phyloP scores from a whole-genome alignment of 2,329 filamentous ascomycete genomes.

The Verruconis gallopava region DNA sequence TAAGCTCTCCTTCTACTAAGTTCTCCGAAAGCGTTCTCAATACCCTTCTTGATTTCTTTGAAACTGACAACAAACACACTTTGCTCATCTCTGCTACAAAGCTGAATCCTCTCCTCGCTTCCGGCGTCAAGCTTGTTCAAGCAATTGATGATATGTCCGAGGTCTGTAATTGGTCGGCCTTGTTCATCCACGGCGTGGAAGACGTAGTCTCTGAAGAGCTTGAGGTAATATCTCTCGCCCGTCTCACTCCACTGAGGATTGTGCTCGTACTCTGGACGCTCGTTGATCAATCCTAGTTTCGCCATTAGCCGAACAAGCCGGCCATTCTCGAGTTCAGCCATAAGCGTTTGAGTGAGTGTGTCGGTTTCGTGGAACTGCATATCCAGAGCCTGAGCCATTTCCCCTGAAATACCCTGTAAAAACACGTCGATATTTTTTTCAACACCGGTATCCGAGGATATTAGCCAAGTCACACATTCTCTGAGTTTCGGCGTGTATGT shows the following conservation, averaged over 20 bases:
- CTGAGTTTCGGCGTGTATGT: conserved; percentile 68
- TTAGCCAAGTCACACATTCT: conserved; percentile 68
- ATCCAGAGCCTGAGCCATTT: conserved; percentile 64
- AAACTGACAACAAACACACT: conserved; percentile 81
- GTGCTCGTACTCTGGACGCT: conserved; percentile 72
- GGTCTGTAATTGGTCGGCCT: conserved; percentile 69
- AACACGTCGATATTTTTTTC: conserved; percentile 70
- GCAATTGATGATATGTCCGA: conserved; percentile 76
- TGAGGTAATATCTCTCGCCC: conserved; percentile 82
- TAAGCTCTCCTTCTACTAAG: conserved; percentile 19
- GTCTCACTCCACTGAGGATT: conserved; percentile 76
- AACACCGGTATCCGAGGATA: conserved; percentile 19
- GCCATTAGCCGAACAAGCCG: conserved; percentile 66
- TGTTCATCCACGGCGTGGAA: conserved; percentile 89
- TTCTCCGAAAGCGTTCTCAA: conserved; percentile 50
- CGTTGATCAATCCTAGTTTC: conserved; percentile 80
- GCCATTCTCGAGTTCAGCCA: conserved; percentile 78
- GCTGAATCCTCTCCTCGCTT: conserved; percentile 68
- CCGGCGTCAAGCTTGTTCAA: conserved; percentile 90
- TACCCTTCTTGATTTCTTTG: conserved; percentile 63
- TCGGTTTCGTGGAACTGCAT: conserved; percentile 69
- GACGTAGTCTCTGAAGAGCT: conserved; percentile 91
- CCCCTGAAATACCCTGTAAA: conserved; percentile 62
- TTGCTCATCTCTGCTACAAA: conserved; percentile 84
- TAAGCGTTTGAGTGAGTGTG: conserved; percentile 56